Base-by-base conservation (phyloP, 2,329 filamentous ascomycete genomes). In the Coleophoma eucalyptorum region DNA sequence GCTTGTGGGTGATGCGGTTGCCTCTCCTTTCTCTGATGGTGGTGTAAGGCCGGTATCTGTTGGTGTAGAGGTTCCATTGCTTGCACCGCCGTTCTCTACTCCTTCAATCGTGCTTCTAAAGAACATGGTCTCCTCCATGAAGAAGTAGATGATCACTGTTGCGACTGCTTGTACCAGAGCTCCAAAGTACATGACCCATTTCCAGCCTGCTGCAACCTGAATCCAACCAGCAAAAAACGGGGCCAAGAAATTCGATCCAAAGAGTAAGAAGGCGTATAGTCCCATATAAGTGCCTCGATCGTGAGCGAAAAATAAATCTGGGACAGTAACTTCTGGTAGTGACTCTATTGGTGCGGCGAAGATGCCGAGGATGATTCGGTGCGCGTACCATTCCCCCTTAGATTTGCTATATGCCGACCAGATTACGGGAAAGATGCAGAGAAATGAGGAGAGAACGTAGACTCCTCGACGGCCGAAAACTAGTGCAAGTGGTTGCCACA, bases 91-190 rank as follows among this genome's bases (percentile, higher is more conserved):
- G 15, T 16, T 31, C 5, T 50, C 51, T n/a, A 48, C 45, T 16
- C 33, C 51, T 46, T 50, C 48, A 5, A 50, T 6, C 3, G 40
- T 51, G 21, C 18, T 43, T 4, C 52, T 41, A 20, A 46, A 37
- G 41, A 48, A 52, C 20, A 52, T 81, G 6, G 79, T 80, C 62
- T 83, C 80, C 60, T 83, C 80, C 67, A 80, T 73, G 61, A 75
- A 74, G 56, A 83, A 76, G 66, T 79, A 80, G 1, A 78, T 60
- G 52, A 79, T 69, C 20, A 81, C 58, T 20, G 76, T 72, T 16
- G 65, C 68, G 1, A 72, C 62, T 1, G 65, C 76, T 7, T 66
- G 63, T 53, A 82, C 69, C 32, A 83, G 79, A 4, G 78, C 75
- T 16, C 72, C 73, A 67, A 76, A 80, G 56, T 75, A 72, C 63